A percentile compares a stretch with the other conserved stretches of the same genome.
Evolutionary conservation across 148 eudicot genomes (phyloP).

Genomic region (Camellia sinensis): DNA sequence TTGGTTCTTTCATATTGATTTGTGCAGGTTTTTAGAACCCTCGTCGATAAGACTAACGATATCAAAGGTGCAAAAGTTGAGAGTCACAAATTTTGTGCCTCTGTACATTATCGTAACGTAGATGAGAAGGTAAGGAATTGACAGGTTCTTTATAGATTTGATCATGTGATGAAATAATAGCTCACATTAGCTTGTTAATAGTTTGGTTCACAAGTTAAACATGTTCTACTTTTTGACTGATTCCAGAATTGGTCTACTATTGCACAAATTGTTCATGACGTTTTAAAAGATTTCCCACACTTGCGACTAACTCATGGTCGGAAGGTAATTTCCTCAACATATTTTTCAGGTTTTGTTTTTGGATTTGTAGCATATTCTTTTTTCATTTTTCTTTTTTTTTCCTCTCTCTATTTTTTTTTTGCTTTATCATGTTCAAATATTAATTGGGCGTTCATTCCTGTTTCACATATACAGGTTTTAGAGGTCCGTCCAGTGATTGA

Average conservation of each 20-base stretch:
- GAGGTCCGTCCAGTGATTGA: conserved; percentile 85
- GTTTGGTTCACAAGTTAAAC: conserved; percentile 3
- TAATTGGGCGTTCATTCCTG: too few relatives aligned
- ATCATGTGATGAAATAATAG: neutral
- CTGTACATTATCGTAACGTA: conserved; percentile 92
- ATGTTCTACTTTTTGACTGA: neutral
- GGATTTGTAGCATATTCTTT: neutral
- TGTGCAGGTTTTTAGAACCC: conserved; percentile 67
- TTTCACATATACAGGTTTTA: conserved; percentile 53
- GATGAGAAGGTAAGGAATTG: conserved; percentile 62
- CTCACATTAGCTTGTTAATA: neutral
- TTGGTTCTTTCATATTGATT: neutral
- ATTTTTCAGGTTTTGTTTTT: neutral
- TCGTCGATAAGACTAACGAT: conserved; percentile 63
- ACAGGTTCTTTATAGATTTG: neutral
- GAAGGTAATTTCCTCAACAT: conserved; percentile 44
- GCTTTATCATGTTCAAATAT: neutral
- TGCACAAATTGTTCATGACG: conserved; percentile 74
- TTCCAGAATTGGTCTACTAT: conserved; percentile 72
- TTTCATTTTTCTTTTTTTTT: neutral
- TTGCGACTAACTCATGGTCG: conserved; percentile 84
- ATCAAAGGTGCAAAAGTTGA: conserved; percentile 78
- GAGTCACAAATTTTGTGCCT: conserved; percentile 84
- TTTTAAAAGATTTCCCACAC: conserved; percentile 64
- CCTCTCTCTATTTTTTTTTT: neutral